Evolutionary conservation across 768 basidiomycete genomes (phyloP).

Genomic region (Filobasidium wieringae): DNA sequence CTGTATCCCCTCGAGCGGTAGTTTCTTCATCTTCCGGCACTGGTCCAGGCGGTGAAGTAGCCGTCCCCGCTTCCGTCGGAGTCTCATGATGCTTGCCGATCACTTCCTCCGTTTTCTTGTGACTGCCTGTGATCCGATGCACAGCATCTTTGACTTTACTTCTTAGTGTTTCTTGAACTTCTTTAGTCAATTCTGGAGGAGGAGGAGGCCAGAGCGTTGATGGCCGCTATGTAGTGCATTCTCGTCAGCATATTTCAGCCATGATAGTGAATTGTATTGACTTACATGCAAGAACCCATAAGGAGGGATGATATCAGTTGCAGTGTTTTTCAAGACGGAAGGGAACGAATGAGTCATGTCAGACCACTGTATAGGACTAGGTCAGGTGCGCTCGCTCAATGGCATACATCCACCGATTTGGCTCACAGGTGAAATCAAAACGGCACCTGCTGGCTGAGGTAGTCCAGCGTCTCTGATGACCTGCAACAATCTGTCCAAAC

Average conservation of each 20-base stretch:
- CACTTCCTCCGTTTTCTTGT: slow-evolving; percentile 3
- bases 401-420: not conserved
- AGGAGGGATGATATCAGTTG: slow-evolving; percentile 48
- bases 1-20: slow-evolving; percentile 12
- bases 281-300: slow-evolving; percentile 40
- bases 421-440: slow-evolving; percentile 87
- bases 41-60: not conserved
- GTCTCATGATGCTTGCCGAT: not conserved
- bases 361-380: slow-evolving; percentile 28
- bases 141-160: slow-evolving; percentile 28
- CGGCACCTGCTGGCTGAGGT: slow-evolving; percentile 72
- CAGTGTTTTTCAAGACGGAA: slow-evolving; percentile 69
- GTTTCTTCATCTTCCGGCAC: not conserved
- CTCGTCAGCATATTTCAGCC: not conserved
- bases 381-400: not conserved
- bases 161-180: slow-evolving; percentile 28
- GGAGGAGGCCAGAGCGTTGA: slow-evolving; percentile 41
- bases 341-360: slow-evolving; percentile 94
- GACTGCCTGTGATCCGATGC: slow-evolving; percentile 11
- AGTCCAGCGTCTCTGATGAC: slow-evolving; percentile 67
- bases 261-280: not conserved
- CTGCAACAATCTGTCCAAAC: slow-evolving; percentile 49
- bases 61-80: not conserved
- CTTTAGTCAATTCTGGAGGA: slow-evolving; percentile 32
- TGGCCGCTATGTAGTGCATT: slow-evolving; percentile 26